Evolutionary conservation across 78 protist genomes (phyloP).

Genomic region (Chrysochromulina tobinii): DNA sequence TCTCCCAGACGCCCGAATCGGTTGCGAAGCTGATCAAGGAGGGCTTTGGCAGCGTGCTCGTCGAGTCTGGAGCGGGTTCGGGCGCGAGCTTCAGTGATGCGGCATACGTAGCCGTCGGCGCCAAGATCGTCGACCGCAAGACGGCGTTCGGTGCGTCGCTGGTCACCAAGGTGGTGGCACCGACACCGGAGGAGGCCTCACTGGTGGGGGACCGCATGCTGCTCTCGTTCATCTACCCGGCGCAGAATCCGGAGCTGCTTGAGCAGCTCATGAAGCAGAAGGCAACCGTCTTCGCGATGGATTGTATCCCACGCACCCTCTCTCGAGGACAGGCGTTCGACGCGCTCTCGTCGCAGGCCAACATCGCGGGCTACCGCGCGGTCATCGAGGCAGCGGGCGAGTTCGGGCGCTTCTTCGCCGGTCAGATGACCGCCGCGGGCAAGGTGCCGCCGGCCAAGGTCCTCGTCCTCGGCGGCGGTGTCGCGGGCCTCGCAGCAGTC

Average conservation of each 20-base stretch:
- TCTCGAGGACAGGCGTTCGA: slow-evolving; percentile 90
- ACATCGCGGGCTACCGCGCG: slow-evolving; percentile 96
- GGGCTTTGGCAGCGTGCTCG: slow-evolving; percentile 35
- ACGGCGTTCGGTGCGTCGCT: neutral
- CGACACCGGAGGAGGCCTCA: slow-evolving; percentile 15
- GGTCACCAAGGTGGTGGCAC: neutral
- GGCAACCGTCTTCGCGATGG: slow-evolving; percentile 86
- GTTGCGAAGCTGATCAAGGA: slow-evolving; percentile 51
- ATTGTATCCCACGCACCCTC: slow-evolving; percentile 84
- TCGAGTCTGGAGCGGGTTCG: slow-evolving; percentile 64
- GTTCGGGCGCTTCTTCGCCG: slow-evolving; percentile 87
- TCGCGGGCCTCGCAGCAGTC: slow-evolving; percentile 97
- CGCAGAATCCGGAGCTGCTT: neutral
- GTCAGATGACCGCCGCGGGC: slow-evolving; percentile 98
- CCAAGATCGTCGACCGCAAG: neutral
- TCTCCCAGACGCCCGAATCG: slow-evolving; percentile 44
- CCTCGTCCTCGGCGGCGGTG: slow-evolving; percentile 95
- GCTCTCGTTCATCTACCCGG: neutral
- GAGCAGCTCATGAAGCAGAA: neutral
- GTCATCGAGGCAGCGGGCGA: slow-evolving; percentile 87
- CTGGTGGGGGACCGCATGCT: slow-evolving; percentile 5
- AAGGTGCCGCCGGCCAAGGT: slow-evolving; percentile 93
- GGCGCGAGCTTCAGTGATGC: slow-evolving; percentile 46
- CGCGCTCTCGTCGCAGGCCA: slow-evolving; percentile 93
- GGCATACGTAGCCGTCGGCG: slow-evolving; percentile 47